Percentiles rank a stretch among this genome's conserved stretches.
Evolutionary conservation across 305 asterid species (phyloP).

Genomic region (Plantago coronopus): DNA sequence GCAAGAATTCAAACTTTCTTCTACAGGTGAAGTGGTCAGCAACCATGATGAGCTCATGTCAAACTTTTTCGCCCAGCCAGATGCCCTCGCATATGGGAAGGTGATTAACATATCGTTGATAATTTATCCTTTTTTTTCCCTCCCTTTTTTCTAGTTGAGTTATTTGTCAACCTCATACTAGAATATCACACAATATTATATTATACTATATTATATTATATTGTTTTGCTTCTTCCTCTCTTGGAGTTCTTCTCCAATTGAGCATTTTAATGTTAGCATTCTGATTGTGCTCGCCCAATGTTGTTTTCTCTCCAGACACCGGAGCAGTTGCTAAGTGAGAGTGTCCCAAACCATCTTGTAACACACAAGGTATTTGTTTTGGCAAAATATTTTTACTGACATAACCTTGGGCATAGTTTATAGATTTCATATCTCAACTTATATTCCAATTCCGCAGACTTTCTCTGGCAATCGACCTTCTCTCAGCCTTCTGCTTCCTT

Average conservation of each 20-base stretch:
- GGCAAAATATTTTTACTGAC: slow-evolving; percentile 17
- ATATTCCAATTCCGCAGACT: slow-evolving; percentile 45
- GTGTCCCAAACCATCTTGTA: slow-evolving; percentile 69
- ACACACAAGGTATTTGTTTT: slow-evolving; percentile 77
- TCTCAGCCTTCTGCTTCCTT: slow-evolving; percentile 87
- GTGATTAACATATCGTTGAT: slow-evolving; percentile 29
- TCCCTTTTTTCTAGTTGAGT: background rate
- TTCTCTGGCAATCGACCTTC: slow-evolving; percentile 97
- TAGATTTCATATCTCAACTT: slow-evolving; percentile 24
- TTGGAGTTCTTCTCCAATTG: slow-evolving; percentile 1
- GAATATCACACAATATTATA: background rate
- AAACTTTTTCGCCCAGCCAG: slow-evolving; percentile 99
- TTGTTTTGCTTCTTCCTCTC: slow-evolving; percentile 7
- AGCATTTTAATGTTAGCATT: slow-evolving; percentile 17
- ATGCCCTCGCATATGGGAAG: slow-evolving; percentile 99
- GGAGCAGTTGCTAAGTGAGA: slow-evolving; percentile 76
- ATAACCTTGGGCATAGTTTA: slow-evolving; percentile 23
- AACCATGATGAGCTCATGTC: slow-evolving; percentile 99
- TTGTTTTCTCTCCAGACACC: slow-evolving; percentile 59
- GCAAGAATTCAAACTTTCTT: slow-evolving; percentile 27
- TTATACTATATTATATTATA: too few relatives aligned
- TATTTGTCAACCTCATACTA: slow-evolving; percentile 3
- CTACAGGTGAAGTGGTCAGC: slow-evolving; percentile 82
- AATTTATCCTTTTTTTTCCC: background rate
- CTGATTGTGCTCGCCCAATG: slow-evolving; percentile 21